Evolutionary conservation across 2,329 filamentous ascomycete genomes (phyloP).

Genomic region (Colletotrichum neosansevieriae): DNA sequence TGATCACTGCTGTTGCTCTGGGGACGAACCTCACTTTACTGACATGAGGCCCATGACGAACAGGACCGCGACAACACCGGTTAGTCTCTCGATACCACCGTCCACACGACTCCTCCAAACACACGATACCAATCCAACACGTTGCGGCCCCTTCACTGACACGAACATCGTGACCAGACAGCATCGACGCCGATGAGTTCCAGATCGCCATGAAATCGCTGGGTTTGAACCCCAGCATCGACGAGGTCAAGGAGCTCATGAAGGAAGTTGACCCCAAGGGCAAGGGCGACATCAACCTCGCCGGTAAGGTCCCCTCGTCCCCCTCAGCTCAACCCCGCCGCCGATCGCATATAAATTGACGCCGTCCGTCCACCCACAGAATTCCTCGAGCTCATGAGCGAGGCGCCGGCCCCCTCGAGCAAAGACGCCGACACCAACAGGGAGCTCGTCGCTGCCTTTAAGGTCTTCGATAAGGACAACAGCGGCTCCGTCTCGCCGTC

Average conservation of each 20-base stretch:
- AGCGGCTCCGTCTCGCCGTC: conserved; percentile 41
- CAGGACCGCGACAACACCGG: conserved; percentile 42
- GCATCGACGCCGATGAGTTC: conserved; percentile 41
- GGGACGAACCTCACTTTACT: conserved; percentile 36
- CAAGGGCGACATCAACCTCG: conserved; percentile 40
- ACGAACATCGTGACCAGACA: conserved; percentile 21
- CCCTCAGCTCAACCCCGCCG: no score
- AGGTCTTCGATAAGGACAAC: conserved; percentile 42
- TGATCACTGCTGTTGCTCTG: conserved; percentile 4
- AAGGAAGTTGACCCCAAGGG: conserved; percentile 41
- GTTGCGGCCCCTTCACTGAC: conserved; percentile 13
- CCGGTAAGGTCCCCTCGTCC: conserved; percentile 24
- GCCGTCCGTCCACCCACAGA: conserved; percentile 6
- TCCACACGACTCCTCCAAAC: not conserved
- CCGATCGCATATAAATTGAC: not conserved
- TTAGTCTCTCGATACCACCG: conserved; percentile 19
- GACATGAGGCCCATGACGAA: conserved; percentile 16
- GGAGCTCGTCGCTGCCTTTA: conserved; percentile 41
- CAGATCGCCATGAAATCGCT: conserved; percentile 42
- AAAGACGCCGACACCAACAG: conserved; percentile 38
- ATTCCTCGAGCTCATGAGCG: conserved; percentile 41
- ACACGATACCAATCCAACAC: not conserved
- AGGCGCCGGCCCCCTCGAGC: conserved; percentile 38
- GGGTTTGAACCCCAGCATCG: conserved; percentile 40
- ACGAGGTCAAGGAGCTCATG: conserved; percentile 42